Base-by-base conservation (phyloP, 257 asterid genomes). In the Mentha longifolia region DNA sequence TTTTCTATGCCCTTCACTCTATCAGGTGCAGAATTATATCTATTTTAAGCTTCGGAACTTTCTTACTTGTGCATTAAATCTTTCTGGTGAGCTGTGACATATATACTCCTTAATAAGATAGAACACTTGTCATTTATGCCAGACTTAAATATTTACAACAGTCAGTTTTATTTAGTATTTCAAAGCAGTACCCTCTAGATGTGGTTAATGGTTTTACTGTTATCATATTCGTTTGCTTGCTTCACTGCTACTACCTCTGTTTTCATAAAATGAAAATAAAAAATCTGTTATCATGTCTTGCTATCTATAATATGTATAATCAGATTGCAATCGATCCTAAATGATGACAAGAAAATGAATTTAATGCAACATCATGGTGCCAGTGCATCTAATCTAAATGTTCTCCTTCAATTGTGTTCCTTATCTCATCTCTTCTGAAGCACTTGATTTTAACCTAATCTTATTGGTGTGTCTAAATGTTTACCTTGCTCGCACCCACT, bases 41-140 rank as follows among this genome's bases (percentile, higher is more conserved):
- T 37, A 16, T 30, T 14, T 16, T 10, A 41, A 14, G 54, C 71
- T 72, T 66, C 74, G 9, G 13, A 59, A 13, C 47, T 59, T 52
- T 58, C 42, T 14, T 58, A 14, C 6, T 2, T 10, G 28, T 14
- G 61, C 71, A 51, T 66, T 64, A 39, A 7, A 50, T 37, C n/a
- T 59, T 52, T 58, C 45, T 60, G 3, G 14, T 61, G 41, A 6
- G 58, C n/a, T 60, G n/a, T 16, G 49, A 16, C 8, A 35, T n/a
- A n/a, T n/a, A n/a, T n/a, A n/a, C n/a, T n/a, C n/a, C n/a, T n/a
- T n/a, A n/a, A n/a, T n/a, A n/a, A n/a, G n/a, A n/a, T n/a, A n/a
- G n/a, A n/a, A n/a, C n/a, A n/a, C n/a, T n/a, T n/a, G n/a, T n/a
- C n/a, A n/a, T n/a, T n/a, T n/a, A n/a, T n/a, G n/a, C n/a, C 61